Percentiles rank a stretch among this genome's conserved stretches.
phyloP scores from a whole-genome alignment of 2,329 filamentous ascomycete species.

The Didymella exigua region DNA sequence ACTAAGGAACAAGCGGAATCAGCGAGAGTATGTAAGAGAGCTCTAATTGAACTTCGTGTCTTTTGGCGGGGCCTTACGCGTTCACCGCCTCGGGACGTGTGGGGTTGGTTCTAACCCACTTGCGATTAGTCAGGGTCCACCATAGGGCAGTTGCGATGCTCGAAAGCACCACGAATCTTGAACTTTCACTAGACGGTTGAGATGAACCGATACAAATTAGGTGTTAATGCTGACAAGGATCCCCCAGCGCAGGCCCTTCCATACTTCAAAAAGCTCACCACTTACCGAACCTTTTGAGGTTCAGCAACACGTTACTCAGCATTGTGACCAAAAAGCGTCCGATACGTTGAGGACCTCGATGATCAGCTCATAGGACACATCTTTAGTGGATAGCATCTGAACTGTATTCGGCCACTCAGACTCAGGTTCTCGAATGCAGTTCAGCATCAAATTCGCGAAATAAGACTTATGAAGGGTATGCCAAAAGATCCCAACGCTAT shows the following conservation, averaged over 20 bases:
- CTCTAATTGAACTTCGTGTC: constrained; percentile 17
- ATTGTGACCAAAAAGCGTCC: background rate
- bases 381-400: background rate
- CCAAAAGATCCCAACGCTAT: constrained; percentile 47
- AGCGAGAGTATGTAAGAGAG: constrained; percentile 16
- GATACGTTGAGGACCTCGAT: background rate
- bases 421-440: background rate
- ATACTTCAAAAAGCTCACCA: background rate
- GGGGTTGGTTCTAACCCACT: constrained; percentile 25
- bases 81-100: constrained; percentile 30
- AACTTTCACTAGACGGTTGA: background rate
- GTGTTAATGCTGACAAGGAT: background rate
- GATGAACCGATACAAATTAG: background rate
- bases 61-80: constrained; percentile 29
- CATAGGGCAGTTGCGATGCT: constrained; percentile 5
- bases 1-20: background rate
- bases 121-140: constrained; percentile 15
- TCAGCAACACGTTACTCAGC: background rate
- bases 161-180: background rate
- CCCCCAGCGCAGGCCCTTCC: background rate
- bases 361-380: background rate
- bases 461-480: background rate
- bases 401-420: background rate
- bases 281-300: background rate
- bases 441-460: background rate